Conservation (phyloP, 2,329 filamentous ascomycete species). For the Fusarium buharicum region DNA sequence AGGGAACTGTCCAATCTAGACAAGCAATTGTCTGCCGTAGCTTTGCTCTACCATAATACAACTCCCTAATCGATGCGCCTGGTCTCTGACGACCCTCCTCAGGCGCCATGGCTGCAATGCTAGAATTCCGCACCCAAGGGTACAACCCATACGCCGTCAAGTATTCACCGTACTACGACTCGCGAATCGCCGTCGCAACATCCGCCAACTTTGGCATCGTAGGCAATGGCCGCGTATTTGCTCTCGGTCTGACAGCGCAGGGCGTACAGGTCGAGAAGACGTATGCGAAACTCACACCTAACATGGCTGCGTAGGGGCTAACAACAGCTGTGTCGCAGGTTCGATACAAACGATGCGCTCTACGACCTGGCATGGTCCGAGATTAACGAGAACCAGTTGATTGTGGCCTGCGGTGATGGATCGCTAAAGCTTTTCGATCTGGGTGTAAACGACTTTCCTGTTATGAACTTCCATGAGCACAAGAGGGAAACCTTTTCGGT, state of each 20-base stretch:
- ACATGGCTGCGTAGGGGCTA: not conserved
- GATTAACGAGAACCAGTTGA: conserved; percentile 92
- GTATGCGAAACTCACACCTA: conserved; percentile 56
- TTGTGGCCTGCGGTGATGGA: conserved; percentile 90
- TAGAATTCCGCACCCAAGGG: conserved; percentile 92
- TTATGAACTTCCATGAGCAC: conserved; percentile 94
- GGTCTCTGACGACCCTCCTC: conserved; percentile 10
- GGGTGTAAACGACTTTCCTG: conserved; percentile 81
- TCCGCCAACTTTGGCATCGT: conserved; percentile 98
- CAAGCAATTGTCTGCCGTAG: conserved; percentile 23
- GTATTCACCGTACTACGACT: conserved; percentile 98
- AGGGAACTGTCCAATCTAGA: conserved; percentile 8
- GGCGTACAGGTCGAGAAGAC: conserved; percentile 88
- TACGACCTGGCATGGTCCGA: conserved; percentile 97
- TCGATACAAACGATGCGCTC: conserved; percentile 96
- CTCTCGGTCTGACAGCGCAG: conserved; percentile 82
- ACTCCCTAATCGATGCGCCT: conserved; percentile 34
- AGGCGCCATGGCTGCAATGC: conserved; percentile 71
- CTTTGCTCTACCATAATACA: conserved; percentile 24
- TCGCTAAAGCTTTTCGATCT: conserved; percentile 95
- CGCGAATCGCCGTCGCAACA: conserved; percentile 86
- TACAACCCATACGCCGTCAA: conserved; percentile 98
- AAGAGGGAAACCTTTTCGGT: conserved; percentile 93
- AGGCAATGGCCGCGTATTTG: conserved; percentile 90
- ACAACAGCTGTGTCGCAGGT: conserved; percentile 61